Evolutionary conservation across 73 alveolate genomes (phyloP).

Genomic region (Halteria grandinella): DNA sequence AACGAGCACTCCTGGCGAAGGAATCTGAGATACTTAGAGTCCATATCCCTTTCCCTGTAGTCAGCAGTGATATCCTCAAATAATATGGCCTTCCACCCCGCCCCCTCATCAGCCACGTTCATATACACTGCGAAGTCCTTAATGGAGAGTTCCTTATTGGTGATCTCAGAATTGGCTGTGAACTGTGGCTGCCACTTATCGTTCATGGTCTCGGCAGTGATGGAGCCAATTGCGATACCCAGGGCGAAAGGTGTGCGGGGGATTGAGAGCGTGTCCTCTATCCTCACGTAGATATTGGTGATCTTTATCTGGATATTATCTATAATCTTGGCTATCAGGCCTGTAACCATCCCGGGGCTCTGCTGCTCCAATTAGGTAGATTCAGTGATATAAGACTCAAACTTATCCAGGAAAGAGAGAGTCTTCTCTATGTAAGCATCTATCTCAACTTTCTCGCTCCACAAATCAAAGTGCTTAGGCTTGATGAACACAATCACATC

Average conservation of each 20-base stretch:
- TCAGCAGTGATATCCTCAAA: constrained; percentile 16
- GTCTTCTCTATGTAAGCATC: constrained; percentile 39
- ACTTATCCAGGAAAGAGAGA: constrained; percentile 40
- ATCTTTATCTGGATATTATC: constrained; percentile 54
- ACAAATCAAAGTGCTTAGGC: constrained; percentile 58
- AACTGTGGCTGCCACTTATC: constrained; percentile 59
- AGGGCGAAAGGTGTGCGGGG: constrained; percentile 55
- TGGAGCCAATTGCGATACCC: constrained; percentile 39
- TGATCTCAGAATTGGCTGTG: constrained; percentile 49
- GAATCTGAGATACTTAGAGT: constrained; percentile 21
- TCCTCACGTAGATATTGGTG: constrained; percentile 56
- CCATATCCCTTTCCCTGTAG: not conserved
- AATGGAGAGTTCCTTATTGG: constrained; percentile 30
- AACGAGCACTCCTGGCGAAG: constrained; percentile 42
- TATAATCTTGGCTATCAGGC: constrained; percentile 53
- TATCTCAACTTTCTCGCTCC: constrained; percentile 67
- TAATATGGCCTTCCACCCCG: constrained; percentile 3
- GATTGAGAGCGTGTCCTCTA: constrained; percentile 60
- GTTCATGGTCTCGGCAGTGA: constrained; percentile 57
- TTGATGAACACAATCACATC: constrained; percentile 56
- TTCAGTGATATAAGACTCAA: constrained; percentile 40
- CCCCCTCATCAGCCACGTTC: constrained; percentile 46
- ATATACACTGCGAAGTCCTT: constrained; percentile 26
- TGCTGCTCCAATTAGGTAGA: constrained; percentile 46
- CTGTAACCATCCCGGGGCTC: constrained; percentile 68